phyloP scores from a whole-genome alignment of 1,139 yeast species.

The Hemisphaericaspora xylanilytica region DNA sequence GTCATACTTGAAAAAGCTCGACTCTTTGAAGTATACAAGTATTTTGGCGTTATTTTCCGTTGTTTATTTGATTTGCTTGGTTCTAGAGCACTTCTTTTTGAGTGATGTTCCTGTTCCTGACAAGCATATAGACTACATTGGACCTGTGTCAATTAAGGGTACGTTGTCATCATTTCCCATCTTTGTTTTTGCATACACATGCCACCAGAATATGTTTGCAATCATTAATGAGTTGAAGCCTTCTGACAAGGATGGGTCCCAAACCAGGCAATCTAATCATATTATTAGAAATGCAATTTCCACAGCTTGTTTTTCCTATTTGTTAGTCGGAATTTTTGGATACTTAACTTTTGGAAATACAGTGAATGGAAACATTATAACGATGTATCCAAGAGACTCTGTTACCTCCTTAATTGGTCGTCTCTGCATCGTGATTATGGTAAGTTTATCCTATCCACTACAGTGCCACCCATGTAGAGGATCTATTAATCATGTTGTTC shows the following conservation, averaged over 20 bases:
- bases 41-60: slow-evolving; percentile 81
- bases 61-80: slow-evolving; percentile 72
- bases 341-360: slow-evolving; percentile 81
- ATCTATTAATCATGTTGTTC: slow-evolving; percentile 66
- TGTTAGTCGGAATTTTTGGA: slow-evolving; percentile 77
- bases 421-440: slow-evolving; percentile 67
- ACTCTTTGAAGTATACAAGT: slow-evolving; percentile 83
- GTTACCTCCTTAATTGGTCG: slow-evolving; percentile 64
- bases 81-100: slow-evolving; percentile 58
- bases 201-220: slow-evolving; percentile 92
- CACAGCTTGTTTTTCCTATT: slow-evolving; percentile 58
- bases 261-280: slow-evolving; percentile 50
- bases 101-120: slow-evolving; percentile 29
- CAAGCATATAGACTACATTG: slow-evolving; percentile 28
- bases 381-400: slow-evolving; percentile 62
- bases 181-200: slow-evolving; percentile 90
- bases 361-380: slow-evolving; percentile 67
- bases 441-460: slow-evolving; percentile 66
- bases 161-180: slow-evolving; percentile 69
- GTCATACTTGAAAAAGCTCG: slow-evolving; percentile 69
- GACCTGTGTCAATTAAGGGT: slow-evolving; percentile 37
- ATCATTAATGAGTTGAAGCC: slow-evolving; percentile 68
- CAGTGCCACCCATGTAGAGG: slow-evolving; percentile 82
- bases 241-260: slow-evolving; percentile 38
- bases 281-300: slow-evolving; percentile 60